Conservation (phyloP, 2,329 filamentous ascomycete species). For the Thermoascus crustaceus region DNA sequence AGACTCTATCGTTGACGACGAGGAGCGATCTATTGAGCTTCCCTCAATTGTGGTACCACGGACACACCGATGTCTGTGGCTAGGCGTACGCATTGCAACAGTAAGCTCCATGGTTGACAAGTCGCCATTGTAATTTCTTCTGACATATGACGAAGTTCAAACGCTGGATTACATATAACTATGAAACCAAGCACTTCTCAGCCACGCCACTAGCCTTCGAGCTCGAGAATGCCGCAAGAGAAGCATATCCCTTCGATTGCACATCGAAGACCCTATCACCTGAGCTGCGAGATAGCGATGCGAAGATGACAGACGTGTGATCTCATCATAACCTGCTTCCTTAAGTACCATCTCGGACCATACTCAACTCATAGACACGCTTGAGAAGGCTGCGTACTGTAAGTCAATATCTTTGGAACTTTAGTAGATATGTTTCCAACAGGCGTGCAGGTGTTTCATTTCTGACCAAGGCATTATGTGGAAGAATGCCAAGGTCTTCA, state of each 20-base stretch:
- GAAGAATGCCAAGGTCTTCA: no score
- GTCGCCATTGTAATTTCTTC: background rate
- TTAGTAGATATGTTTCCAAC: no score
- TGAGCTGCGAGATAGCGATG: background rate
- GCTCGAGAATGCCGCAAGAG: constrained; percentile 12
- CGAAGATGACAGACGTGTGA: constrained; percentile 4
- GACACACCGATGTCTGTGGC: constrained; percentile 45
- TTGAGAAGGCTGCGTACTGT: no score
- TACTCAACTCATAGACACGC: no score
- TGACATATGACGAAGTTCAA: constrained; percentile 19
- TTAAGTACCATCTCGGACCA: no score
- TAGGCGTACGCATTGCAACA: constrained; percentile 37
- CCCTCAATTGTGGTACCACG: constrained; percentile 42
- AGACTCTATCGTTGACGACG: constrained; percentile 43
- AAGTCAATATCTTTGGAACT: no score
- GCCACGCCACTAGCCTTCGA: constrained; percentile 23
- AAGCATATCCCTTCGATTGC: constrained; percentile 2
- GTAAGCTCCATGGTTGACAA: constrained; percentile 22
- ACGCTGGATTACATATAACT: constrained; percentile 34
- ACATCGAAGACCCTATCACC: background rate
- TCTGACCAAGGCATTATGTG: no score
- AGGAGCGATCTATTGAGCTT: constrained; percentile 46
- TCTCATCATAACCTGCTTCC: background rate
- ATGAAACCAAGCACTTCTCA: constrained; percentile 21
- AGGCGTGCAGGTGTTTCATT: no score